phyloP scores from a whole-genome alignment of 441 rosid genomes.

The Corymbia calophylla region DNA sequence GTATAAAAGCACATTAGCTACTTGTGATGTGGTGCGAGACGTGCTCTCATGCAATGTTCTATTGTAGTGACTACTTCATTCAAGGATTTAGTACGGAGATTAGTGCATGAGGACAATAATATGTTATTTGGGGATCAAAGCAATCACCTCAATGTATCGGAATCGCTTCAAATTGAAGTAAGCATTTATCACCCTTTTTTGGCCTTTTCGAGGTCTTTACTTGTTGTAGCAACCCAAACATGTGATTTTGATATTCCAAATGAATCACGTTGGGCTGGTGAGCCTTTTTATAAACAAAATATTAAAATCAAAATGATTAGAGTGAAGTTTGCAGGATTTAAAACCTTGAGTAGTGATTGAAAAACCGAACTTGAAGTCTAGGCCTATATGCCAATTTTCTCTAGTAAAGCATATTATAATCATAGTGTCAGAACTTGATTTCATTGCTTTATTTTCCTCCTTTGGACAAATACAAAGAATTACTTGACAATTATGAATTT shows the following conservation, averaged over 20 bases:
- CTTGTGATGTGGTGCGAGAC: rapidly evolving
- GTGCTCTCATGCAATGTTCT: not conserved
- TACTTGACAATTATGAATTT: not conserved
- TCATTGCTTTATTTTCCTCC: not conserved
- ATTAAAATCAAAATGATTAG: not conserved
- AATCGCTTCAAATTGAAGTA: not conserved
- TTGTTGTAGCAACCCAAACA: not conserved
- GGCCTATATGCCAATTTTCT: not conserved
- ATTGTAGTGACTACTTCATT: not conserved
- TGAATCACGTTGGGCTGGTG: not conserved
- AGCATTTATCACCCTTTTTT: not conserved
- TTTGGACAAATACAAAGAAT: not conserved
- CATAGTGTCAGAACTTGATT: not conserved
- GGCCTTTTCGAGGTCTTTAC: not conserved
- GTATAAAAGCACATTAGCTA: not conserved
- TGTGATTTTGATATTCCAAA: not conserved
- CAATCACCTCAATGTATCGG: not conserved
- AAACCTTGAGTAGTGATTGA: not conserved
- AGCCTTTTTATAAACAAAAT: not conserved
- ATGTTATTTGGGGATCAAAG: not conserved
- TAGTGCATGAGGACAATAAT: not conserved
- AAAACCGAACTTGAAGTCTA: too few species aligned
- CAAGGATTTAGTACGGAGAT: not conserved
- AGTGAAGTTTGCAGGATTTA: not conserved
- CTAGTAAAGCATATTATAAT: not conserved